Evolutionary conservation across 2,329 filamentous ascomycete species (phyloP), one percentile per base, ranked within the genome.

Genomic region (Trichoderma sp.): DNA sequence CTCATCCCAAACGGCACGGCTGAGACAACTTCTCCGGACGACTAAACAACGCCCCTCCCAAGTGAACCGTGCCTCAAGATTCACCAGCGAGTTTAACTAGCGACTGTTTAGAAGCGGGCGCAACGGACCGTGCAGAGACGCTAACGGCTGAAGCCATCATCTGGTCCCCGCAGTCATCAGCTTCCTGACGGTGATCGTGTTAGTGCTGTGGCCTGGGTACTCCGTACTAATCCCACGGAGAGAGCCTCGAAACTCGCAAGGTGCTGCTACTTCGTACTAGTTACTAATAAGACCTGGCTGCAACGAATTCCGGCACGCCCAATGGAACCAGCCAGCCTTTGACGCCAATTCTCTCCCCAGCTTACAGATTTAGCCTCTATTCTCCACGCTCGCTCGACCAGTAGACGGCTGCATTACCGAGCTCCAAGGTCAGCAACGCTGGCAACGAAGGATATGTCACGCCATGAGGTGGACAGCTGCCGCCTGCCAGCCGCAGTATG

Each of bases 101-200:
- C 21, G n/a, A 60, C 61, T 60, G 51, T 43, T 58, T 51, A 65
- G 34, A 60, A 68, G 65, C 70, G 70, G 70, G 70, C 70, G 70
- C 70, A 71, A 71, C 70, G 70, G 70, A 71, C 70, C 70, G 70
- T 43, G 39, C 15, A 66, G 63, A 65, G 62, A 61, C 70, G 70
- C 70, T 71, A 71, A 62, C 56, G 62, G 43, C 14, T 60, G 65
- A 68, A 51, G 56, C 57, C 57, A 70, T 70, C 57, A 43, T 51
- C 69, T 71, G 69, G 62, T 60, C 69, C 66, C 66, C 66, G 66
- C 57, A 70, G 60, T 58, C 61, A 65, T 71, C 69, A 71, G 69
- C 69, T 53, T 53, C 66, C 57, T 61, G 56, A 70, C 66, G 66
- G 57, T 36, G 56, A 70, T 70, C 56, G n/a, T 26, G 43, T 64